phyloP scores from a whole-genome alignment of 441 rosid species.

The Brassica balearica region DNA sequence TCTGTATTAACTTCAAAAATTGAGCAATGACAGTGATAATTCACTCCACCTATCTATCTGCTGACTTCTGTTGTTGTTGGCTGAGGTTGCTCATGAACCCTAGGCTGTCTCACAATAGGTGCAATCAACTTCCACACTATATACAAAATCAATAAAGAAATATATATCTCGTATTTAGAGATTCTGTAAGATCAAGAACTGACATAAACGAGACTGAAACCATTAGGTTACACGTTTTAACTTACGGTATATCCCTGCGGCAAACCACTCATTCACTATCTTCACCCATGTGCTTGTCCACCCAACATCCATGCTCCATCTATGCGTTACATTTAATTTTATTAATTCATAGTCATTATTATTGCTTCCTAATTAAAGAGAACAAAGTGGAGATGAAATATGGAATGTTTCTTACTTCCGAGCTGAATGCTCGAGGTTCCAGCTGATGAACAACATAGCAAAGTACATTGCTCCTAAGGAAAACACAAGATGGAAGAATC shows the following conservation, averaged over 20 bases:
- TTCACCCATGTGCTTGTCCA: slow-evolving; percentile 97
- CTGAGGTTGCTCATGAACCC: slow-evolving; percentile 54
- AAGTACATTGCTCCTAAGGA: slow-evolving; percentile 93
- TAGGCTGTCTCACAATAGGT: slow-evolving; percentile 63
- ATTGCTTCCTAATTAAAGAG: not conserved
- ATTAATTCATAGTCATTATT: slow-evolving; percentile 4
- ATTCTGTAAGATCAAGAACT: not conserved
- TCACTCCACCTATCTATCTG: slow-evolving; percentile 39
- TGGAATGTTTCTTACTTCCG: slow-evolving; percentile 50
- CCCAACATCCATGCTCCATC: slow-evolving; percentile 95
- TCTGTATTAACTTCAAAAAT: slow-evolving; percentile 2
- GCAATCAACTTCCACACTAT: slow-evolving; percentile 88
- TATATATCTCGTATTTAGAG: not conserved
- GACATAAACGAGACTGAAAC: not conserved
- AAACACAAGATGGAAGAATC: slow-evolving; percentile 84
- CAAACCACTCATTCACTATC: slow-evolving; percentile 89
- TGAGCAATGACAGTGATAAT: slow-evolving; percentile 27
- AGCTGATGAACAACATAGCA: slow-evolving; percentile 88
- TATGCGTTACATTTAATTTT: slow-evolving; percentile 29
- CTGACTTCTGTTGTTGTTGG: slow-evolving; percentile 28
- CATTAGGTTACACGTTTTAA: not conserved
- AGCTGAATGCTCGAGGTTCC: slow-evolving; percentile 75
- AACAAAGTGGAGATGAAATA: not conserved
- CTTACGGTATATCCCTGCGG: slow-evolving; percentile 81
- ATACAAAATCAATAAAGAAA: slow-evolving; percentile 1